phyloP scores from a whole-genome alignment of 176 grass and related monocot genomes.

The Pontederia paniculata region DNA sequence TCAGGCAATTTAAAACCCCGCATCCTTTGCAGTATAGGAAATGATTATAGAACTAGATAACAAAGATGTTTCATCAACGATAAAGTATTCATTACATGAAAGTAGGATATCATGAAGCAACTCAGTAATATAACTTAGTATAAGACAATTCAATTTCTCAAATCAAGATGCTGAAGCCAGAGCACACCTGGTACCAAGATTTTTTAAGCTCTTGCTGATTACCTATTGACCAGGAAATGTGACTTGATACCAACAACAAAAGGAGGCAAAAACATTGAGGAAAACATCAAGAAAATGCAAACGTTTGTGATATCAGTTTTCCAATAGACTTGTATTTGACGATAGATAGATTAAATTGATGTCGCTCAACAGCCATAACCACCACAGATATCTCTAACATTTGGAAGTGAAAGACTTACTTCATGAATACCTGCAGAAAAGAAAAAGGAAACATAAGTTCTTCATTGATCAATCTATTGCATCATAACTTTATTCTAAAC shows the following conservation, averaged over 20 bases:
- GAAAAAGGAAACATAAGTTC: constrained; percentile 10
- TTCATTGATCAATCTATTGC: neutral
- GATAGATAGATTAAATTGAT: neutral
- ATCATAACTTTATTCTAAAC: neutral
- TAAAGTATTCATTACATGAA: too few relatives aligned
- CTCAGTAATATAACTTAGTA: too few relatives aligned
- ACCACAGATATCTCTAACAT: constrained; percentile 1
- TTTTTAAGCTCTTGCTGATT: too few relatives aligned
- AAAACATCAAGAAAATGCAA: neutral
- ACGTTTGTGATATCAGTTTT: neutral
- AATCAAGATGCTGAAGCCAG: neutral
- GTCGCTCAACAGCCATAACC: neutral
- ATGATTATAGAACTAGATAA: too few relatives aligned
- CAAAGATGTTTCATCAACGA: too few relatives aligned
- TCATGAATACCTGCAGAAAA: constrained; percentile 86
- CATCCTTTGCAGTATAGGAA: too few relatives aligned
- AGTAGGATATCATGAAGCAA: too few relatives aligned
- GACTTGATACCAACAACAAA: too few relatives aligned
- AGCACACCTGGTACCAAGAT: too few relatives aligned
- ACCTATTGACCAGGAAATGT: too few relatives aligned
- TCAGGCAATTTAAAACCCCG: too few relatives aligned
- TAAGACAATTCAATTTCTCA: neutral
- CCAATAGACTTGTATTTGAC: neutral
- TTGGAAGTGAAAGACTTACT: constrained; percentile 46
- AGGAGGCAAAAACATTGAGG: too few relatives aligned